These are phyloP conservation scores for Fusarium torreyae DNA, from an alignment of 2,329 filamentous ascomycete species.

Conservation along the genomic window DNA sequence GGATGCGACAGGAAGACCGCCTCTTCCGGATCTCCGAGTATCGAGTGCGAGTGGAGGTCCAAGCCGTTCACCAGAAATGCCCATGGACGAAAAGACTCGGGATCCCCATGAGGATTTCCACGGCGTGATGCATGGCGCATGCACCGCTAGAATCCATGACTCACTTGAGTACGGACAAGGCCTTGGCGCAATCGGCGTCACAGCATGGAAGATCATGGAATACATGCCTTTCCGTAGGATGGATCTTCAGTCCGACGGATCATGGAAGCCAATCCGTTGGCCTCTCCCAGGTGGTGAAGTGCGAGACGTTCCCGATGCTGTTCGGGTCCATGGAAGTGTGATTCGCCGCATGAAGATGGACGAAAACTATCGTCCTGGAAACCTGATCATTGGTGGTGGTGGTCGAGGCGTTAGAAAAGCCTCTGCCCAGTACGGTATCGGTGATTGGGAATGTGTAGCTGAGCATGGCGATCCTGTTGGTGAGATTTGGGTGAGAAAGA, in stretches of 20 bases:
- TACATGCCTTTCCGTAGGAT: slow-evolving; percentile 86
- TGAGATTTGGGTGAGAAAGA: slow-evolving; percentile 73
- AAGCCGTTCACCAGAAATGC: slow-evolving; percentile 38
- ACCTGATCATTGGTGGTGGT: slow-evolving; percentile 84
- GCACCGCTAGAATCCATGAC: slow-evolving; percentile 75
- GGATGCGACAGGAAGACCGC: slow-evolving; percentile 20
- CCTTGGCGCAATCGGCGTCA: slow-evolving; percentile 67
- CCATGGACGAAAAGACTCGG: slow-evolving; percentile 45
- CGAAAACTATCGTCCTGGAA: slow-evolving; percentile 79
- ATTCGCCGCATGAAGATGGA: slow-evolving; percentile 79
- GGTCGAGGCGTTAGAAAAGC: slow-evolving; percentile 77
- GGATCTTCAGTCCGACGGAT: slow-evolving; percentile 80
- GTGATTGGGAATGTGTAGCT: slow-evolving; percentile 78
- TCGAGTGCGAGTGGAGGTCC: slow-evolving; percentile 41
- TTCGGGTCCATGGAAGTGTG: slow-evolving; percentile 80
- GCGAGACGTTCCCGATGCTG: slow-evolving; percentile 80
- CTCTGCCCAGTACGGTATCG: slow-evolving; percentile 74
- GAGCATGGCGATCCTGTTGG: slow-evolving; percentile 77
- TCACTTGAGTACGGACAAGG: slow-evolving; percentile 77
- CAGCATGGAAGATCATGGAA: slow-evolving; percentile 85
- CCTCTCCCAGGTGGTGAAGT: slow-evolving; percentile 84
- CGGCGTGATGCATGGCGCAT: slow-evolving; percentile 70
- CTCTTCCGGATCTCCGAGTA: slow-evolving; percentile 54
- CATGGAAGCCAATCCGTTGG: slow-evolving; percentile 86
- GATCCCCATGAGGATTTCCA: slow-evolving; percentile 62